A percentile compares a stretch with the other conserved stretches of the same genome.
Conservation (phyloP, 176 grass and related monocot genomes). For the Paspalum vaginatum region DNA sequence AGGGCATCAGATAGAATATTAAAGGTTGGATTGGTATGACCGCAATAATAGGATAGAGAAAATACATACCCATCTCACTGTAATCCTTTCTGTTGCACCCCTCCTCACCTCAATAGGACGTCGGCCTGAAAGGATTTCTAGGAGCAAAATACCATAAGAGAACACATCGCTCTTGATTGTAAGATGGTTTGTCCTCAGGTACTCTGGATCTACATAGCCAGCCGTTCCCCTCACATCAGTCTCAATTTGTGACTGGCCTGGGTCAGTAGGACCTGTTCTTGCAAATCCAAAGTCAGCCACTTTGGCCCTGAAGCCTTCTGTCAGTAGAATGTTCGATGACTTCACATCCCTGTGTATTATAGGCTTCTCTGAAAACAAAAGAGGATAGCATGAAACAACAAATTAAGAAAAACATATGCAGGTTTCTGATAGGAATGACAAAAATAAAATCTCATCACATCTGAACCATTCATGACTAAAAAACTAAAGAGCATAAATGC, state of each 20-base stretch:
- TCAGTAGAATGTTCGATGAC: slow-evolving; percentile 94
- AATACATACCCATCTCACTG: slow-evolving; percentile 88
- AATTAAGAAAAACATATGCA: slow-evolving; percentile 15
- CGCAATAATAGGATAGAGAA: slow-evolving; percentile 11
- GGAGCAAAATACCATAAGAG: slow-evolving; percentile 92
- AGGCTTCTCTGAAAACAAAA: slow-evolving; percentile 73
- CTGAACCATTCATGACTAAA: slow-evolving; percentile 6
- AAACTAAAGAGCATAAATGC: slow-evolving; percentile 7
- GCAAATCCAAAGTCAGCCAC: slow-evolving; percentile 98
- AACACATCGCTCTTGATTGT: slow-evolving; percentile 90
- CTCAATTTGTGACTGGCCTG: slow-evolving; percentile 77
- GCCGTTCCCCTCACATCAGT: slow-evolving; percentile 88
- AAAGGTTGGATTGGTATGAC: slow-evolving; percentile 3
- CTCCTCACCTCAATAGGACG: slow-evolving; percentile 79
- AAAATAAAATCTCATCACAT: slow-evolving; percentile 3
- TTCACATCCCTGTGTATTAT: slow-evolving; percentile 97
- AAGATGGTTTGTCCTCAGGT: slow-evolving; percentile 77
- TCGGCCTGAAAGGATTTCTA: slow-evolving; percentile 90
- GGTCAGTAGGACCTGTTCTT: slow-evolving; percentile 74
- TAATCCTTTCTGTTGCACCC: slow-evolving; percentile 71
- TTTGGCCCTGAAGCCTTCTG: slow-evolving; percentile 79
- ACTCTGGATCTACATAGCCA: slow-evolving; percentile 94
- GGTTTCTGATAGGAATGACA: neutral
- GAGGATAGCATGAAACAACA: neutral
- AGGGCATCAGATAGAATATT: neutral